Percentiles rank a stretch among this genome's conserved stretches.
Conservation (phyloP, 2,329 filamentous ascomycete species). For the Anthostomella pinea region DNA sequence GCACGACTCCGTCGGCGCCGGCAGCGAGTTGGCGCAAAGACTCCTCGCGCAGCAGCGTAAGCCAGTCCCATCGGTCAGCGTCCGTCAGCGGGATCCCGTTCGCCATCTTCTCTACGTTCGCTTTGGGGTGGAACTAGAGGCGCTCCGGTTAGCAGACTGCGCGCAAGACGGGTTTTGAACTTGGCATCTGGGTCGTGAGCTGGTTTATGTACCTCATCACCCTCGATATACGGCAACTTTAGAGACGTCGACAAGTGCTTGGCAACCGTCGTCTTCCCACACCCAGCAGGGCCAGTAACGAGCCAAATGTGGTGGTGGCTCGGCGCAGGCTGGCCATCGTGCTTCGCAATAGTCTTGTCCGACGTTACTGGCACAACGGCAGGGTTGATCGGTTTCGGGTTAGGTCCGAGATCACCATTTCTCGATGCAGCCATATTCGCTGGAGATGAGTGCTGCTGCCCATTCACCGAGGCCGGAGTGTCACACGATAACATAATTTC, state of each 20-base stretch:
- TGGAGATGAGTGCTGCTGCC: slow-evolving; percentile 33
- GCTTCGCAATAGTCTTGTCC: slow-evolving; percentile 29
- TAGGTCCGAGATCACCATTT: no score
- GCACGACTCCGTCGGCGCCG: slow-evolving; percentile 73
- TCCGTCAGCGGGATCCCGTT: slow-evolving; percentile 82
- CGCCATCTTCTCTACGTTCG: slow-evolving; percentile 91
- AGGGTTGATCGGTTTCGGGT: slow-evolving; percentile 30
- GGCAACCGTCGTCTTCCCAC: slow-evolving; percentile 75
- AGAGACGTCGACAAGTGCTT: slow-evolving; percentile 61
- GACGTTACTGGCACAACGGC: slow-evolving; percentile 29
- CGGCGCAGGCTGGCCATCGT: slow-evolving; percentile 24
- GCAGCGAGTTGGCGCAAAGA: slow-evolving; percentile 54
- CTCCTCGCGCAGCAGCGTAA: slow-evolving; percentile 72
- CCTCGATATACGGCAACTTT: slow-evolving; percentile 69
- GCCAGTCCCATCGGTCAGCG: slow-evolving; percentile 96
- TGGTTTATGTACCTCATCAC: slow-evolving; percentile 62
- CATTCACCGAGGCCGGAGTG: slow-evolving; percentile 43
- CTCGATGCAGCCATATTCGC: slow-evolving; percentile 29
- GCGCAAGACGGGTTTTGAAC: slow-evolving; percentile 2
- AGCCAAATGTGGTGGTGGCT: slow-evolving; percentile 72
- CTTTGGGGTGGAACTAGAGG: slow-evolving; percentile 65
- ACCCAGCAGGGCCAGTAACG: slow-evolving; percentile 75
- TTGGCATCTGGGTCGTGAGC: slow-evolving; percentile 14
- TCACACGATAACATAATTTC: slow-evolving; percentile 50
- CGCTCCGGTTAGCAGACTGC: slow-evolving; percentile 7